phyloP scores from a whole-genome alignment of 495 filamentous ascomycete genomes.

The Podospora pseudopauciseta region DNA sequence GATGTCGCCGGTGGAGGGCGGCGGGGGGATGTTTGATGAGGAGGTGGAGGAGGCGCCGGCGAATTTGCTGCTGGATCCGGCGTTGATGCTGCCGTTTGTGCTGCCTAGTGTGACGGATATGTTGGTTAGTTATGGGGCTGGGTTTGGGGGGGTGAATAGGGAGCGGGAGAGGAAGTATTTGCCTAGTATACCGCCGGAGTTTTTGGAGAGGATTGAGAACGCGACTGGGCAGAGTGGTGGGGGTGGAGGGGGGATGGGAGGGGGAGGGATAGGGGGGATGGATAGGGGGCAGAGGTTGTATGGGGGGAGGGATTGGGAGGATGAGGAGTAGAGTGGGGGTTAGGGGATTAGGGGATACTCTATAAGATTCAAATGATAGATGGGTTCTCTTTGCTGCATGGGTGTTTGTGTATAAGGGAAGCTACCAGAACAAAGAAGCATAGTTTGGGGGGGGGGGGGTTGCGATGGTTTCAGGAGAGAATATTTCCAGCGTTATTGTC shows the following conservation, averaged over 20 bases:
- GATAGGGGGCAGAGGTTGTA: slow-evolving; percentile 38
- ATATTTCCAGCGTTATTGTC: neutral
- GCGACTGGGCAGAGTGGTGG: slow-evolving; percentile 23
- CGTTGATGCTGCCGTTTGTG: slow-evolving; percentile 89
- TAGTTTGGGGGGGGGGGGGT: neutral
- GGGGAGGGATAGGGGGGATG: slow-evolving; percentile 24
- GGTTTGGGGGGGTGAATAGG: slow-evolving; percentile 86
- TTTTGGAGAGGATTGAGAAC: slow-evolving; percentile 82
- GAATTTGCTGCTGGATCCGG: slow-evolving; percentile 77
- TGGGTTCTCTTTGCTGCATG: too few species aligned
- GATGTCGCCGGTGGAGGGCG: slow-evolving; percentile 1
- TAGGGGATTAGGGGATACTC: neutral
- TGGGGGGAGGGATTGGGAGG: slow-evolving; percentile 49
- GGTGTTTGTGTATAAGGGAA: neutral
- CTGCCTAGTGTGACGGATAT: slow-evolving; percentile 96
- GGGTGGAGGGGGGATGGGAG: slow-evolving; percentile 25
- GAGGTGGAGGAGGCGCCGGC: slow-evolving; percentile 63
- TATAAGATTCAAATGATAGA: neutral
- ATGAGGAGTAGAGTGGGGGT: slow-evolving; percentile 35
- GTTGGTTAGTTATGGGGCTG: slow-evolving; percentile 91
- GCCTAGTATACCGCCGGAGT: slow-evolving; percentile 92
- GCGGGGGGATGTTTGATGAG: slow-evolving; percentile 28
- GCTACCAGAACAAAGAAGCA: neutral
- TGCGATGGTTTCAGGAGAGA: neutral
- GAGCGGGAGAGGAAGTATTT: slow-evolving; percentile 94